Percentiles rank a stretch among this genome's conserved stretches.
phyloP scores from a whole-genome alignment of 768 basidiomycete species.

The Xerocomus spinulosus region DNA sequence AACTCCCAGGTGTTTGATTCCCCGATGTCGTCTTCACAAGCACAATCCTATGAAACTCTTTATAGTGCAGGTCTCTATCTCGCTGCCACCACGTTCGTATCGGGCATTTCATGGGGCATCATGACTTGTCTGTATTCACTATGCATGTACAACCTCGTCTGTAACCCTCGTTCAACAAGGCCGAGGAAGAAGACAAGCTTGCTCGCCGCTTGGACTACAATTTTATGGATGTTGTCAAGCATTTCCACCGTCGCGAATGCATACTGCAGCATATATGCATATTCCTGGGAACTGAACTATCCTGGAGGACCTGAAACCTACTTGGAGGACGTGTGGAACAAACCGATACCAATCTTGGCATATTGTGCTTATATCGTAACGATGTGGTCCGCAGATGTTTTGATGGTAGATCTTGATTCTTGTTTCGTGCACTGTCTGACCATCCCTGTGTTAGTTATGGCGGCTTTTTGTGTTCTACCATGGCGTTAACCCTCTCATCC shows the following conservation, averaged over 20 bases:
- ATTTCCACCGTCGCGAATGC: neutral
- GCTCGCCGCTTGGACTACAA: neutral
- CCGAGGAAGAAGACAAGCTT: neutral
- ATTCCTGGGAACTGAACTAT: slow-evolving; percentile 1
- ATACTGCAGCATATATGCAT: neutral
- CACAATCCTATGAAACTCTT: neutral
- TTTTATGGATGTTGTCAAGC: neutral
- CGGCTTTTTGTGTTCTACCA: neutral
- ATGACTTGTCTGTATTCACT: neutral
- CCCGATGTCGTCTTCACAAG: neutral
- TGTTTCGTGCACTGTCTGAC: neutral
- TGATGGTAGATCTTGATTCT: neutral
- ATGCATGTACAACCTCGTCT: neutral
- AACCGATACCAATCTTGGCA: neutral
- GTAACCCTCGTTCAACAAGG: neutral
- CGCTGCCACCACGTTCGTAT: neutral
- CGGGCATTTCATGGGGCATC: neutral
- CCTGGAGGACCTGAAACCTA: neutral
- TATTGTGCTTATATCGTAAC: neutral
- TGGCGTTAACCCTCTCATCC: neutral
- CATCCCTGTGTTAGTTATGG: neutral
- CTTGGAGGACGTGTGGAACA: neutral
- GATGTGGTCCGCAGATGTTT: neutral
- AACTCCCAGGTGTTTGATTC: neutral
- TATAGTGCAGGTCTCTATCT: neutral